Evolutionary conservation across 2,329 filamentous ascomycete species (phyloP).

Genomic region (Aspergillus neotritici): DNA sequence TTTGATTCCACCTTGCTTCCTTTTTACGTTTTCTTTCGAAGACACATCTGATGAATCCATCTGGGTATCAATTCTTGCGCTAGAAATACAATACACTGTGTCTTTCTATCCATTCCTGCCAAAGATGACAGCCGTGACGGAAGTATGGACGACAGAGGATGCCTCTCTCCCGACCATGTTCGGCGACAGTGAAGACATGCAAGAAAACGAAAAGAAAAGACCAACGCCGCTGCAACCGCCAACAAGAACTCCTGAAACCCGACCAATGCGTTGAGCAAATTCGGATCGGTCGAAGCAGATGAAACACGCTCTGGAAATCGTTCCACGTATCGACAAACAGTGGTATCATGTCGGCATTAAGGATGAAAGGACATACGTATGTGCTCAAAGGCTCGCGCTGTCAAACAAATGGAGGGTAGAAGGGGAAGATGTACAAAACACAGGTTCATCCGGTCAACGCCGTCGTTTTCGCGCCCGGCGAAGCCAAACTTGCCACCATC

Average conservation of each 20-base stretch:
- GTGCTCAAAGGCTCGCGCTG: conserved; percentile 6
- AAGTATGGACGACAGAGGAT: too few species aligned
- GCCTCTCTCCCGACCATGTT: neutral
- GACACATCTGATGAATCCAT: too few species aligned
- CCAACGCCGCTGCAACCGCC: conserved; percentile 1
- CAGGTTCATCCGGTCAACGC: conserved; percentile 5
- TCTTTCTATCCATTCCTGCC: conserved; percentile 1
- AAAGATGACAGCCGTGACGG: conserved; percentile 1
- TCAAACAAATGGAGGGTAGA: conserved; percentile 2
- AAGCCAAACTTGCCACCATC: conserved; percentile 59
- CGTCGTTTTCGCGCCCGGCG: conserved; percentile 24
- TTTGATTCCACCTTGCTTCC: too few species aligned
- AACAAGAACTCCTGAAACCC: conserved; percentile 4
- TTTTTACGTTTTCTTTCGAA: too few species aligned
- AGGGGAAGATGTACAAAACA: neutral
- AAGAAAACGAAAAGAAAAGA: neutral
- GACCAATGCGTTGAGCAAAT: neutral
- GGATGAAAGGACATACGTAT: conserved; percentile 4
- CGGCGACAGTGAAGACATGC: neutral
- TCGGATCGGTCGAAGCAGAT: neutral
- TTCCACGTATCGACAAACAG: conserved; percentile 21
- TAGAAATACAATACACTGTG: conserved; percentile 10
- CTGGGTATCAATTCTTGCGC: conserved; percentile 18
- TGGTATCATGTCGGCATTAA: conserved; percentile 23
- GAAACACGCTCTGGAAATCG: conserved; percentile 7